Evolutionary conservation across 208 protist genomes (phyloP).

Genomic region (Trypanosoma scelopori): DNA sequence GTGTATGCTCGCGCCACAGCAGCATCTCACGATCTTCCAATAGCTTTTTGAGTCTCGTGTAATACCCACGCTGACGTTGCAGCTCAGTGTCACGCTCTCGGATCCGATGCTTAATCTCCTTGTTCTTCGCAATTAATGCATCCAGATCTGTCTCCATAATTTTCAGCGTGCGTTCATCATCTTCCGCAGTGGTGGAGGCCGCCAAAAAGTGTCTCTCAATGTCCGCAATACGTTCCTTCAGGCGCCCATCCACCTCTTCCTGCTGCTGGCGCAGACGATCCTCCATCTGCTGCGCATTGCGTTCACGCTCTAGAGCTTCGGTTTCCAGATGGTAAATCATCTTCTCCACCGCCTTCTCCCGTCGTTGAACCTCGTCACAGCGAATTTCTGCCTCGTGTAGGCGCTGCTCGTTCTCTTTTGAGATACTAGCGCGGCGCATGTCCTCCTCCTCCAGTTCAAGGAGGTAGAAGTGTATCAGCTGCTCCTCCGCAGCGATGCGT

Average conservation of each 20-base stretch:
- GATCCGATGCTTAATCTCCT: conserved; percentile 49
- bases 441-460: conserved; percentile 62
- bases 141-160: conserved; percentile 52
- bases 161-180: conserved; percentile 51
- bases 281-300: conserved; percentile 41
- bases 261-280: conserved; percentile 36
- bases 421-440: conserved; percentile 32
- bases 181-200: conserved; percentile 31
- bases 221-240: conserved; percentile 45
- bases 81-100: conserved; percentile 46
- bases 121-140: conserved; percentile 49
- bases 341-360: conserved; percentile 50
- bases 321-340: conserved; percentile 37
- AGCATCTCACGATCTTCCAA: conserved; percentile 62
- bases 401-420: conserved; percentile 40
- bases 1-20: conserved; percentile 56
- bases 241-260: conserved; percentile 24
- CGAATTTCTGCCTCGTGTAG: conserved; percentile 48
- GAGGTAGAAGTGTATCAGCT: conserved; percentile 51
- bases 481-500: conserved; percentile 44
- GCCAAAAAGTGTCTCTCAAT: conserved; percentile 39
- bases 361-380: conserved; percentile 39
- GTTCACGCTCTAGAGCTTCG: conserved; percentile 50
- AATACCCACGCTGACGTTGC: conserved; percentile 49
- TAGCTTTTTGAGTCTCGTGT: conserved; percentile 63